Evolutionary conservation across 441 rosid genomes (phyloP).

Genomic region (Croton laevigatus): DNA sequence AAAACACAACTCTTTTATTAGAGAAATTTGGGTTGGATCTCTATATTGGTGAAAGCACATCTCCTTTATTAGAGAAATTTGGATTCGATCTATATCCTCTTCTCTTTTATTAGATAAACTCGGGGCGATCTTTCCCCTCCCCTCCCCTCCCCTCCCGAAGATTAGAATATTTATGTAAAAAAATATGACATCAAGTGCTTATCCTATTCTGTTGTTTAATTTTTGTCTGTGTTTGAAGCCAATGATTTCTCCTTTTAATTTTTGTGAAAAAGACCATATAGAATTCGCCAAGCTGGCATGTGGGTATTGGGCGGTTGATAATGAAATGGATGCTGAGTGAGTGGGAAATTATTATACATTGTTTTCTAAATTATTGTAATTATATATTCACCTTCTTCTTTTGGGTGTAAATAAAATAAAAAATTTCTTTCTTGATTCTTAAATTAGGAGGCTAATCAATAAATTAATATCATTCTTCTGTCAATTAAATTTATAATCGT

Average conservation of each 20-base stretch:
- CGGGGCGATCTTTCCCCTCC: too few species aligned
- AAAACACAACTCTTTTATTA: too few species aligned
- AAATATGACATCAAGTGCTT: not conserved
- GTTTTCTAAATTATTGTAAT: not conserved
- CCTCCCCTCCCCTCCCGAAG: too few species aligned
- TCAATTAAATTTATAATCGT: not conserved
- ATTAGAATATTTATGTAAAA: too few species aligned
- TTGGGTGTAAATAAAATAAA: not conserved
- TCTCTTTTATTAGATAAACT: too few species aligned
- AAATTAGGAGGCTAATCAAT: not conserved
- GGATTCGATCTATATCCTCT: too few species aligned
- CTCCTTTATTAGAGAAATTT: too few species aligned
- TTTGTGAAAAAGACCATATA: not conserved
- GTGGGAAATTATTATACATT: constrained; percentile 2
- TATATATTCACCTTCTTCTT: too few species aligned
- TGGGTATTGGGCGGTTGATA: not conserved
- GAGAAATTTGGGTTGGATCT: too few species aligned
- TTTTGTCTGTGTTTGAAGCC: not conserved
- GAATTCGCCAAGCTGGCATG: constrained; percentile 12
- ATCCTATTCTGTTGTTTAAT: not conserved
- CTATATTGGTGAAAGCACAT: too few species aligned
- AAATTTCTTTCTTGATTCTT: too few species aligned
- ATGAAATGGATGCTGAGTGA: constrained; percentile 8
- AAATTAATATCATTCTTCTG: not conserved
- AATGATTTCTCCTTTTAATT: constrained; percentile 16